A percentile compares a stretch with the other conserved stretches of the same genome.
Conservation (phyloP, 139 green algal genomes). For the Chlorella sp. region DNA sequence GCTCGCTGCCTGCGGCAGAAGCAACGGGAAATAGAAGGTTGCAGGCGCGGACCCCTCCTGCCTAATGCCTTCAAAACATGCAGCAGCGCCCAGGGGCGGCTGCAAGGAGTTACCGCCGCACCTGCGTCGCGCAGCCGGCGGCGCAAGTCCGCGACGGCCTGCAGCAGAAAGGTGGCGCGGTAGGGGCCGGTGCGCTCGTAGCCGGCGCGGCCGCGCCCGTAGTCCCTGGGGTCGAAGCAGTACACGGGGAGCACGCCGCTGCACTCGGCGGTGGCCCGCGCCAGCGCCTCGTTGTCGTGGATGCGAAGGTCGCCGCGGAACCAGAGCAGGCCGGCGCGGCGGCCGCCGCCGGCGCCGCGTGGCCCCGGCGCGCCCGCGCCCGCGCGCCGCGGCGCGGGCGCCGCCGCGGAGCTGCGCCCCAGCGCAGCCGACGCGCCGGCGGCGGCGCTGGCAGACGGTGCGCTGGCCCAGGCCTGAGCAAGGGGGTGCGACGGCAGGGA, state of each 20-base stretch:
- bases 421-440: no score
- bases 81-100: no score
- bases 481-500: no score
- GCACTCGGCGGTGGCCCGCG: constrained; percentile 34
- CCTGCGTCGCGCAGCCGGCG: constrained; percentile 34
- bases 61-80: no score
- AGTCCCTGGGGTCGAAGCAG: constrained; percentile 68
- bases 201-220: constrained; percentile 40
- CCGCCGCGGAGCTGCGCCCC: no score
- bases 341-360: constrained; percentile 5
- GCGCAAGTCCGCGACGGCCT: constrained; percentile 65
- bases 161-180: constrained; percentile 47
- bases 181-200: constrained; percentile 55
- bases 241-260: constrained; percentile 54
- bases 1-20: constrained; percentile 49
- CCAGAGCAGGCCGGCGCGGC: constrained; percentile 37
- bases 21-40: no score
- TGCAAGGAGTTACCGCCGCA: no score
- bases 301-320: constrained; percentile 58
- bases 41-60: no score
- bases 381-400: not conserved
- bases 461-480: no score
- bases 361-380: not conserved
- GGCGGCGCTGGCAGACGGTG: no score
- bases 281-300: constrained; percentile 62